Evolutionary conservation across 257 asterid genomes (phyloP), one percentile per base, ranked within the genome.

Genomic region (Paulownia fortunei): DNA sequence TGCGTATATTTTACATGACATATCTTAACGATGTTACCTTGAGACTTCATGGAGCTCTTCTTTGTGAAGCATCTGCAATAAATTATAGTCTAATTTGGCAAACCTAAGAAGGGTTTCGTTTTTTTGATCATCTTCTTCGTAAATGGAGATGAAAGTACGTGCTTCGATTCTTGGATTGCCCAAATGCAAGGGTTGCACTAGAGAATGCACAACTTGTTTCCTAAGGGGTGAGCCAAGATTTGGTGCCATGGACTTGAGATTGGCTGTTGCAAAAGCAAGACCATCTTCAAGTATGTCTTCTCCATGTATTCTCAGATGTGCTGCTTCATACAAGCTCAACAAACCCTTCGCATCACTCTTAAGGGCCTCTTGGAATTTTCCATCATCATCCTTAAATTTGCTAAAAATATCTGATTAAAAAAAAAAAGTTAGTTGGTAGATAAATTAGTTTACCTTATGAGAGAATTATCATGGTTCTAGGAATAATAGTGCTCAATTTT

Each of bases 321-420:
- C 63, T 7, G 85, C 89, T 78, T 86, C 85, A 8, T 78, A 86
- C 55, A 86, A 12, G 72, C 76, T 83, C 9, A 83, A 34, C 11
- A 86, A 3, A 0, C 84, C 86, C 61, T 15, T 62, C 0, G 24
- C 46, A 5, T 83, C 83, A 0, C 15, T 26, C 2, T 1, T 42
- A 5, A 80, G 42, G 2, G 34, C 4, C 41, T 83, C 70, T 0
- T 74, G 23, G 12, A 86, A 80, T 0, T 66, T 52, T 0, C 76
- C 74, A 0, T 77, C 62, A 5, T 8, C 12, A 42, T 77, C 77
- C 63, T 61, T 72, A 55, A 70, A 85, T 24, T 69, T 37, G 10
- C 62, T 2, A 4, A 85, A 82, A 7, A 69, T 3, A 30, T 42
- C 74, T 81, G 58, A n/a, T n/a, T n/a, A n/a, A n/a, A n/a, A n/a